Evolutionary conservation across 2,329 filamentous ascomycete genomes (phyloP), one percentile per base, ranked within the genome.

Genomic region (Ophiostoma ips): DNA sequence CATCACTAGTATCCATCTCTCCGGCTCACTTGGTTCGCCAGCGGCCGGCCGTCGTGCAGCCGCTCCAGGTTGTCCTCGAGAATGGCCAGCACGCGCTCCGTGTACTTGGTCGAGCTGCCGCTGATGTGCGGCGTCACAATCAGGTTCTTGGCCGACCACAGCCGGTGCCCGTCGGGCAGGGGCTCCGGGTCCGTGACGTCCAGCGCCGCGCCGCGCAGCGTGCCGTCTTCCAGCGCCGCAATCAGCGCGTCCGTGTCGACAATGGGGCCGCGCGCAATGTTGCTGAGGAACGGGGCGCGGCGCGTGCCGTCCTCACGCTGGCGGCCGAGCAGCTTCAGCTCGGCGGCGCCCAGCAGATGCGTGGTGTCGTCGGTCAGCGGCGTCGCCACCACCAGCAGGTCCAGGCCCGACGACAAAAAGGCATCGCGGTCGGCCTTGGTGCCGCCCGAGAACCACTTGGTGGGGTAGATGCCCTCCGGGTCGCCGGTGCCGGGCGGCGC

Each of bases 121-220:
- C 70, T 72, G 11, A 74, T 61, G 53, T 75, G 72, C 15, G 72
- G 72, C 19, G 71, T 73, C 43, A 90, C 74, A 48, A 83, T 73
- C 15, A 83, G 69, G 62, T 88, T 87, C 53, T 76, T 75, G 13
- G 81, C 69, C 24, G 68, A 72, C 84, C 84, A 90, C 47, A 90
- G 65, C 55, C 76, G 73, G 59, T 84, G 77, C 5, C 81, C 76
- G 2, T 70, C 64, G 0, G 84, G 83, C 55, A 90, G 62, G 0
- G 86, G 86, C 62, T 90, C 86, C 0, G 85, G 85, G 53, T 89
- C 84, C 2, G 84, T 84, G 1, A 90, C 85, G 60, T 89, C 85
- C 37, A 90, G 64, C 1, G 84, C 84, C 0, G 85, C 86, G 30
- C 85, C 85, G 3, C 69, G 59, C 45, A 72, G 67, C 15, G 60